Percentiles rank a stretch among this genome's conserved stretches.
Conservation (phyloP, 2,329 filamentous ascomycete species). For the Colletotrichum sidae region DNA sequence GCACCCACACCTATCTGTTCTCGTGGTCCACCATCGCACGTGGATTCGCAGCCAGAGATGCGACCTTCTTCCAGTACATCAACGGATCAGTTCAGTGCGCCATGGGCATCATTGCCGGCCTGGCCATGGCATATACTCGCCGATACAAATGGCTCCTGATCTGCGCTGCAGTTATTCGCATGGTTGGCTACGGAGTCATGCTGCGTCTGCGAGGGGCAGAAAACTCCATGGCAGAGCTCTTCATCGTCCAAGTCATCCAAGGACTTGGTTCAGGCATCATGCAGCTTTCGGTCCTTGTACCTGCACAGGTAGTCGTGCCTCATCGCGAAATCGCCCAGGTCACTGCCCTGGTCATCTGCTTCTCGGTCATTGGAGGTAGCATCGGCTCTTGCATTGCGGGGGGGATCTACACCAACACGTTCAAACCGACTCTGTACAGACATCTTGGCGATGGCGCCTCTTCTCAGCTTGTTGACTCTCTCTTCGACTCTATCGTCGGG, state of each 20-base stretch:
- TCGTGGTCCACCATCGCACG: conserved; percentile 54
- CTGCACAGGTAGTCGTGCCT: conserved; percentile 39
- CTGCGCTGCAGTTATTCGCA: conserved; percentile 45
- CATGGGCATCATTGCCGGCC: conserved; percentile 52
- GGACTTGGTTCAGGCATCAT: conserved; percentile 41
- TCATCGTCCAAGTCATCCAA: conserved; percentile 52
- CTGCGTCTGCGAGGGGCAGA: conserved; percentile 48
- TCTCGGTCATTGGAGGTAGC: conserved; percentile 46
- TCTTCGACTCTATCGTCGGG: conserved; percentile 26
- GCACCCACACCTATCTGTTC: conserved; percentile 54
- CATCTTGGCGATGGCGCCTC: conserved; percentile 13
- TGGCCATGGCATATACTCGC: conserved; percentile 47
- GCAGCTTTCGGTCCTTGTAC: conserved; percentile 49
- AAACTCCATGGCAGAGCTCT: conserved; percentile 46
- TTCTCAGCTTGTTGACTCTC: conserved; percentile 13
- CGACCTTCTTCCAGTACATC: conserved; percentile 47
- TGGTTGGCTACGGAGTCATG: conserved; percentile 45
- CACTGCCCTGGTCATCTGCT: conserved; percentile 46
- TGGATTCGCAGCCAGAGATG: conserved; percentile 42
- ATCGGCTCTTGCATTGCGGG: conserved; percentile 46
- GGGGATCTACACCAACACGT: conserved; percentile 48
- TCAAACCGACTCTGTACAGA: conserved; percentile 40
- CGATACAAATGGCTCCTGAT: conserved; percentile 48
- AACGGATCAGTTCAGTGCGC: conserved; percentile 52
- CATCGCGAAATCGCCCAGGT: conserved; percentile 48